Evolutionary conservation across 2,329 filamentous ascomycete genomes (phyloP).

Genomic region (Penicillium sp.): DNA sequence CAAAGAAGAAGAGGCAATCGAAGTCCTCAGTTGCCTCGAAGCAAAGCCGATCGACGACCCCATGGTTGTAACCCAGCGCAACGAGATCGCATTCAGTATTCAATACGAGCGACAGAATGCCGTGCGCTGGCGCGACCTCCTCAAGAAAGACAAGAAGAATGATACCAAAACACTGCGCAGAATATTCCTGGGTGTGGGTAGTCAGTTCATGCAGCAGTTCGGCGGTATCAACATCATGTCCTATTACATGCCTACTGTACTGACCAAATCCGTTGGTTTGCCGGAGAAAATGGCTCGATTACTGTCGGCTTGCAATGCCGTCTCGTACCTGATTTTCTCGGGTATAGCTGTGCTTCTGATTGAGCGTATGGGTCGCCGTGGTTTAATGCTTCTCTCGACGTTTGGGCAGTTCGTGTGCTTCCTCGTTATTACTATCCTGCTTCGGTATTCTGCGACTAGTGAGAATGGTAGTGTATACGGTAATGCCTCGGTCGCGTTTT

Average conservation of each 20-base stretch:
- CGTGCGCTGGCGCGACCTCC: constrained; percentile 40
- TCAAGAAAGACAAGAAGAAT: constrained; percentile 10
- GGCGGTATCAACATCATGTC: constrained; percentile 21
- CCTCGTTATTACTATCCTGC: constrained; percentile 47
- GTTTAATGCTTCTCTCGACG: constrained; percentile 50
- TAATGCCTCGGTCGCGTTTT: constrained; percentile 29
- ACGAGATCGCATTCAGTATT: constrained; percentile 48
- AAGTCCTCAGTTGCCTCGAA: constrained; percentile 7
- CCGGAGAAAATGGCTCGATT: constrained; percentile 40
- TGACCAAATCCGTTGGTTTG: constrained; percentile 44
- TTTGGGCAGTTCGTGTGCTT: constrained; percentile 51
- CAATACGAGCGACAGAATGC: constrained; percentile 50
- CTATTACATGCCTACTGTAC: constrained; percentile 34
- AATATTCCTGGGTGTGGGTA: constrained; percentile 14
- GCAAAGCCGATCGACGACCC: constrained; percentile 40
- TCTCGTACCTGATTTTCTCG: constrained; percentile 48
- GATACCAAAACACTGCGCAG: constrained; percentile 20
- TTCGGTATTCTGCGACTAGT: constrained; percentile 13
- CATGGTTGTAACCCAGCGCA: constrained; percentile 42
- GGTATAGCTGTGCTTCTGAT: constrained; percentile 46
- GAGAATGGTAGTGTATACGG: not conserved
- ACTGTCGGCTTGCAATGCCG: constrained; percentile 46
- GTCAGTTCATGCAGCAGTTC: constrained; percentile 19
- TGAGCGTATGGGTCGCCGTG: constrained; percentile 49
- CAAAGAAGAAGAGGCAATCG: constrained; percentile 2